Evolutionary conservation across 805 yeast species (phyloP).

Genomic region (Candida odintsovae): DNA sequence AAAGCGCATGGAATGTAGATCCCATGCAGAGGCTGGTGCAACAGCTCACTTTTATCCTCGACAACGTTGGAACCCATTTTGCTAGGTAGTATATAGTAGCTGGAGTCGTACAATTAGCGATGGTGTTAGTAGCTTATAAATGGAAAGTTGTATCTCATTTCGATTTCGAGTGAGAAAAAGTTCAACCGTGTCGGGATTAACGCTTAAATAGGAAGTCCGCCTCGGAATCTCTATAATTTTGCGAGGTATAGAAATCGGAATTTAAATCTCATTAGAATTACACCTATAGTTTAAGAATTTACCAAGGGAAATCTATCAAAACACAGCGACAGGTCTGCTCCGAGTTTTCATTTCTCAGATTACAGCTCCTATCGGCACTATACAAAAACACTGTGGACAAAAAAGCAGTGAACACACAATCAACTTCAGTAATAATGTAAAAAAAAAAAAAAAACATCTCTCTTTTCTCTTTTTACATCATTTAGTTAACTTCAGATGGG

Average conservation of each 20-base stretch:
- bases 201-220: neutral
- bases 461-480: no score
- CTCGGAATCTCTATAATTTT: neutral
- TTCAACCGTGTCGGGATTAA: neutral
- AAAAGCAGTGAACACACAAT: neutral
- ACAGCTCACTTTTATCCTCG: constrained; percentile 43
- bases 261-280: no score
- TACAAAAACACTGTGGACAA: neutral
- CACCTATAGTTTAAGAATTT: no score
- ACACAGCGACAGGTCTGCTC: no score
- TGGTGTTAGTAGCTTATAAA: neutral
- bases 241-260: neutral
- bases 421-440: neutral
- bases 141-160: neutral
- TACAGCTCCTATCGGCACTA: no score
- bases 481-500: constrained; percentile 3
- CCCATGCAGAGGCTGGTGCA: constrained; percentile 71
- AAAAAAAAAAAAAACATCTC: neutral
- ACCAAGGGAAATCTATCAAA: no score
- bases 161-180: neutral
- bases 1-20: constrained; percentile 64
- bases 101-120: neutral
- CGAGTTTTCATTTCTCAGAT: no score
- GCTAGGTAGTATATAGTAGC: neutral
- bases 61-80: constrained; percentile 1